A percentile compares a stretch with the other conserved stretches of the same genome.
These are phyloP conservation scores for Sphagnum tenellum DNA, from an alignment of 225 moss, liverwort and hornwort genomes.

Conservation along the genomic window DNA sequence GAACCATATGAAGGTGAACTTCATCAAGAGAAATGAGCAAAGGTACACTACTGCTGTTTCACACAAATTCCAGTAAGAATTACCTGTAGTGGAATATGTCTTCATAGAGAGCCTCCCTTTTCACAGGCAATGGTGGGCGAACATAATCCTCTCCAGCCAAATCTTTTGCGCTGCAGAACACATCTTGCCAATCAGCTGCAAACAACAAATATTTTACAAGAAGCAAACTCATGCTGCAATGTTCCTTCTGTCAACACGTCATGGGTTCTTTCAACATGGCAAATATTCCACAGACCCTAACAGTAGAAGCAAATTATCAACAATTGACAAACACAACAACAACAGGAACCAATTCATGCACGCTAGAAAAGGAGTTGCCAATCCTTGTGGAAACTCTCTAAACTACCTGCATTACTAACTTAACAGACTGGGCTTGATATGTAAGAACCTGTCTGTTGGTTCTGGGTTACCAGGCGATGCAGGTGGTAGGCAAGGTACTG, in stretches of 20 bases:
- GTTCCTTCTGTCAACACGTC: not conserved
- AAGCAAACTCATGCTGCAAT: conserved; percentile 7
- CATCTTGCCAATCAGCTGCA: conserved; percentile 1
- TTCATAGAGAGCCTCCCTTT: conserved; percentile 93
- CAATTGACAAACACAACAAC: not conserved
- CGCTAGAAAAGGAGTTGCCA: too few species aligned
- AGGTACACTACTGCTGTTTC: not conserved
- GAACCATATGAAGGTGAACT: too few species aligned
- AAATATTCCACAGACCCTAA: not conserved
- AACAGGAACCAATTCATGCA: too few species aligned
- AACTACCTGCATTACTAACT: not conserved
- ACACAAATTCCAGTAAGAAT: not conserved
- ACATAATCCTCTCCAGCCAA: conserved; percentile 64
- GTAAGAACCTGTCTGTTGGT: conserved; percentile 36
- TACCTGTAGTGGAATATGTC: conserved; percentile 77
- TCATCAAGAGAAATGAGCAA: not conserved
- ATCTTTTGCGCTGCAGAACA: conserved; percentile 23
- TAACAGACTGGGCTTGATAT: conserved; percentile 14
- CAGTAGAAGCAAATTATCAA: not conserved
- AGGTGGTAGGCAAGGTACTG: conserved; percentile 25
- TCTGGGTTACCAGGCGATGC: conserved; percentile 35
- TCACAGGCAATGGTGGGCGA: conserved; percentile 85
- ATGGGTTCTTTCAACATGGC: not conserved
- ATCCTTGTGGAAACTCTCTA: not conserved
- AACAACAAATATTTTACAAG: conserved; percentile 4